A percentile compares a stretch with the other conserved stretches of the same genome.
phyloP scores from a whole-genome alignment of 768 basidiomycete genomes.

The Pulveroboletus sp. region DNA sequence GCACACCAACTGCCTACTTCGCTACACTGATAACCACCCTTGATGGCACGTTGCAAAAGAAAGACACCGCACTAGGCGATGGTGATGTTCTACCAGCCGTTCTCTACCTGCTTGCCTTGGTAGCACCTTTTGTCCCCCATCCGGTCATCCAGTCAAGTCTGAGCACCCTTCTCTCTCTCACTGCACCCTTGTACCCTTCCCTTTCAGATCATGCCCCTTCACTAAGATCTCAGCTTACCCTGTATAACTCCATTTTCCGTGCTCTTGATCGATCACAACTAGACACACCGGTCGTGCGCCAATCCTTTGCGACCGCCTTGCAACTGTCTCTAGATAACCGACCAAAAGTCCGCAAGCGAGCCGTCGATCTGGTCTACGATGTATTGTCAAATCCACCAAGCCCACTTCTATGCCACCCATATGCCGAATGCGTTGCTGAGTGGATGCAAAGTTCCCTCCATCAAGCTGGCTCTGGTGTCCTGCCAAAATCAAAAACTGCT shows the following conservation, averaged over 20 bases:
- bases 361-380: constrained; percentile 79
- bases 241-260: constrained; percentile 66
- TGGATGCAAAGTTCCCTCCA: constrained; percentile 68
- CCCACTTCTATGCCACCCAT: constrained; percentile 79
- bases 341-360: constrained; percentile 91
- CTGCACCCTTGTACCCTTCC: constrained; percentile 73
- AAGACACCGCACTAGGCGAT: constrained; percentile 67
- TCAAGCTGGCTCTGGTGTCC: constrained; percentile 58
- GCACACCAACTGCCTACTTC: constrained; percentile 87
- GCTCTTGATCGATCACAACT: constrained; percentile 71
- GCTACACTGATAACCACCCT: constrained; percentile 85
- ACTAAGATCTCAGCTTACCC: constrained; percentile 77
- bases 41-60: constrained; percentile 68
- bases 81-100: constrained; percentile 35
- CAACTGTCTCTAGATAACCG: constrained; percentile 81
- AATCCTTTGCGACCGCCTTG: constrained; percentile 80
- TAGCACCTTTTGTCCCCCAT: constrained; percentile 50
- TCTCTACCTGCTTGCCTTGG: constrained; percentile 35
- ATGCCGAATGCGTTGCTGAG: constrained; percentile 72
- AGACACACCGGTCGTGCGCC: constrained; percentile 61
- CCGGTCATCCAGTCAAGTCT: constrained; percentile 79
- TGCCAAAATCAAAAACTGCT: constrained; percentile 53
- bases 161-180: constrained; percentile 62
- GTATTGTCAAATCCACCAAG: constrained; percentile 71
- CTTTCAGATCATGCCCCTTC: constrained; percentile 65